Percentiles rank a stretch among this genome's conserved stretches.
Conservation (phyloP, 495 filamentous ascomycete species). For the Achaetomiella virescens region DNA sequence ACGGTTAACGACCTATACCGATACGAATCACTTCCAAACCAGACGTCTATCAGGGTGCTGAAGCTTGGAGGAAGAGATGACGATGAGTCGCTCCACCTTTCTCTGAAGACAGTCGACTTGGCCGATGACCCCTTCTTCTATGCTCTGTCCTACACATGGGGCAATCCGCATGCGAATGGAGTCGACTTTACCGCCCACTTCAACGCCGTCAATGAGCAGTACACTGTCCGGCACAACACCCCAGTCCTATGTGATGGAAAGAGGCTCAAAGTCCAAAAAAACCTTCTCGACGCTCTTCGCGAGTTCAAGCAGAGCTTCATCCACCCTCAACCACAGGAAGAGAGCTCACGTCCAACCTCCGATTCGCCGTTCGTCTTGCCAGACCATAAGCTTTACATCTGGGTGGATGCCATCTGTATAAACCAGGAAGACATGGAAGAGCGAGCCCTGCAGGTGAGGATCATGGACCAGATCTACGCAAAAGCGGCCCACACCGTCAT, state of each 20-base stretch:
- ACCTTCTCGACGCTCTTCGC: neutral
- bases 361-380: neutral
- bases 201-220: constrained; percentile 2
- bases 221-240: neutral
- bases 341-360: too few relatives aligned
- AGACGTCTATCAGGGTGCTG: neutral
- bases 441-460: constrained; percentile 25
- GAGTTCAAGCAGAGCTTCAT: neutral
- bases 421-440: constrained; percentile 33
- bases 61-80: neutral
- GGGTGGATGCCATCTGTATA: constrained; percentile 37
- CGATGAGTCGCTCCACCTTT: neutral
- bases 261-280: neutral
- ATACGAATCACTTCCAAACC: neutral
- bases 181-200: constrained; percentile 11
- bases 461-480: constrained; percentile 35
- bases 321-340: neutral
- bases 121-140: neutral
- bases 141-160: constrained; percentile 9
- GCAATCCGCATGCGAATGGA: constrained; percentile 10
- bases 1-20: neutral
- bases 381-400: neutral
- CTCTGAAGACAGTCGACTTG: constrained; percentile 1
- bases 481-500: constrained; percentile 24
- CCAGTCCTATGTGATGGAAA: neutral